Percentiles rank a stretch among this genome's conserved stretches.
These are phyloP conservation scores for Globisporangium irregulare DNA, from an alignment of 352 stramenopile genomes.

Conservation along the genomic window DNA sequence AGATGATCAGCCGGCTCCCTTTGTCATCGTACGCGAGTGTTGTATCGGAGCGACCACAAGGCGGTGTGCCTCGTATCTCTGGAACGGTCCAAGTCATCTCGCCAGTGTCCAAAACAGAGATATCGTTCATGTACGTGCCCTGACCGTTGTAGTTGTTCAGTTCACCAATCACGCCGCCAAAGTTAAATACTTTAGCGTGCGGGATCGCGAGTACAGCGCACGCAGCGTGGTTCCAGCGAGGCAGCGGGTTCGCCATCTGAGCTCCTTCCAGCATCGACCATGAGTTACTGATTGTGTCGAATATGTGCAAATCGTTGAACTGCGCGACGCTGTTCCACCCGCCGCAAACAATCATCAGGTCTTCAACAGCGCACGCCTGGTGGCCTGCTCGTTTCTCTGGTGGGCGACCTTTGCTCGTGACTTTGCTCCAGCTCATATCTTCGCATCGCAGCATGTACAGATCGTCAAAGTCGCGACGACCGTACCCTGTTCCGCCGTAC, in stretches of 20 bases:
- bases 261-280: constrained; percentile 84
- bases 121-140: constrained; percentile 86
- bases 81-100: constrained; percentile 87
- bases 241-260: constrained; percentile 69
- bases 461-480: constrained; percentile 93
- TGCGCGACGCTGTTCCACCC: constrained; percentile 94
- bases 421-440: constrained; percentile 81
- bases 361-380: constrained; percentile 85
- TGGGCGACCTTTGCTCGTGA: constrained; percentile 81
- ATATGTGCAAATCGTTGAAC: constrained; percentile 95
- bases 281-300: constrained; percentile 83
- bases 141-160: constrained; percentile 83
- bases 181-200: constrained; percentile 95
- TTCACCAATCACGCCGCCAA: constrained; percentile 93
- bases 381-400: constrained; percentile 93
- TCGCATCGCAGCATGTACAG: constrained; percentile 88
- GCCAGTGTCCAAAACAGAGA: constrained; percentile 93
- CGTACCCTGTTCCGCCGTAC: constrained; percentile 92
- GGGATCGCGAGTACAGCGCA: constrained; percentile 94
- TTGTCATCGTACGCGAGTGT: constrained; percentile 94
- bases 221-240: constrained; percentile 94
- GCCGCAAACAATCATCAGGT: constrained; percentile 92
- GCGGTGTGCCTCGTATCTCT: constrained; percentile 73
- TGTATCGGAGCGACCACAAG: constrained; percentile 89
- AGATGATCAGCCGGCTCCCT: constrained; percentile 89